Percentiles rank a stretch among this genome's conserved stretches.
These are phyloP conservation scores for Elsinoe ampelina DNA, from an alignment of 2,329 filamentous ascomycete species.

Conservation along the genomic window DNA sequence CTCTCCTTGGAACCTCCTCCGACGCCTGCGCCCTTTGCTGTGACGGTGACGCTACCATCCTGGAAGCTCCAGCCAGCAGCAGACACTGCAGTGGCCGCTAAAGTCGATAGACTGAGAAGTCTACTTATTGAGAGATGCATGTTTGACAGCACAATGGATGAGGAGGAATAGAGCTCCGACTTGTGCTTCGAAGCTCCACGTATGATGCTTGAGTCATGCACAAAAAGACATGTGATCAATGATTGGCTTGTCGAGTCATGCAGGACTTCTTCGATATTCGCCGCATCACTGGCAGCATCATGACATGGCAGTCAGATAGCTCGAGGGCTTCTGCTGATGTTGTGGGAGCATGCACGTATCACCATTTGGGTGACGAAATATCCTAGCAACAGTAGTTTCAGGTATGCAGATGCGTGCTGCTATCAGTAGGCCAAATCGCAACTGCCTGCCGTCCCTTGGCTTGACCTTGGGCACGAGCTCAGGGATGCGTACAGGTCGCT, in stretches of 20 bases:
- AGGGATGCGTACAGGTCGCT: neutral
- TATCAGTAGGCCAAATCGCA: too few relatives aligned
- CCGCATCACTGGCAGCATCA: neutral
- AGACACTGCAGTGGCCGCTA: slow-evolving; percentile 37
- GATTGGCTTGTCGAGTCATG: slow-evolving; percentile 2
- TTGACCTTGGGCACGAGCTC: slow-evolving; percentile 1
- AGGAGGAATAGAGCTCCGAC: neutral
- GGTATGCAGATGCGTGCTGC: too few relatives aligned
- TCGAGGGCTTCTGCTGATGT: too few relatives aligned
- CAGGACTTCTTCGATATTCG: slow-evolving; percentile 3
- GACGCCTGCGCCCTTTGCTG: slow-evolving; percentile 48
- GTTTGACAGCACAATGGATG: neutral
- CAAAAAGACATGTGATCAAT: neutral
- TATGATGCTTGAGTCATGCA: slow-evolving; percentile 6
- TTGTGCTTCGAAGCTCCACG: slow-evolving; percentile 3
- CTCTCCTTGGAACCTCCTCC: slow-evolving; percentile 52
- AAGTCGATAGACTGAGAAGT: neutral
- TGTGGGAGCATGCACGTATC: neutral
- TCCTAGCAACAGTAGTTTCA: too few relatives aligned
- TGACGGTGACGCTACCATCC: slow-evolving; percentile 59
- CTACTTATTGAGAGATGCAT: slow-evolving; percentile 6
- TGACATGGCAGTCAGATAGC: too few relatives aligned
- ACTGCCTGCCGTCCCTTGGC: slow-evolving; percentile 1
- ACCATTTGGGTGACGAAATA: neutral
- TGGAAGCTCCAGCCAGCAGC: slow-evolving; percentile 59